Evolutionary conservation across 1,139 yeast species (phyloP), one percentile per base, ranked within the genome.

Genomic region (Debaryomyces subglobosus): DNA sequence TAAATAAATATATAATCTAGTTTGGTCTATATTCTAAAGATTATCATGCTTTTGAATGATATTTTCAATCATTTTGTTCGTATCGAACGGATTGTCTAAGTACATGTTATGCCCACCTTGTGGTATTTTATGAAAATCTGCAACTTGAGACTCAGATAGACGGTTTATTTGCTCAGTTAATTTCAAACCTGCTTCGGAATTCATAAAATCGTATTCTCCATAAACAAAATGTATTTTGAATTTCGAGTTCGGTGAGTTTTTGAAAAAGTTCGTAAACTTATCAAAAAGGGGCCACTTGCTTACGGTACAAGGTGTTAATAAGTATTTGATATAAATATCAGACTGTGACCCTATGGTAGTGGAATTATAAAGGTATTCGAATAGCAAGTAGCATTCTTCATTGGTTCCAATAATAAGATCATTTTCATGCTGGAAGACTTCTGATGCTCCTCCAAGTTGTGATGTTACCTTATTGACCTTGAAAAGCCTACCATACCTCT

Each of bases 161-260:
- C 54, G 43, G 39, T 72, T 65, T 48, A 84, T 63, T 34, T 65
- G 55, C 24, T 72, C 59, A 2, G 70, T 74, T 42, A 83, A 81
- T 48, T 78, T 76, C 8, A 67, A 58, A 0, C 96, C 97, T 0
- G 95, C 94, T 44, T 78, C 80, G 2, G 79, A 72, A 61, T 88
- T 87, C 97, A 91, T 91, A 79, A 94, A 91, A 63, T 91, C 97
- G 55, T 75, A 81, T 55, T 86, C 84, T 0, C 97, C 97, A 62
- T 90, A 91, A 34, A 89, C 64, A 67, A 91, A 75, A 57, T 81
- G 64, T 1, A 81, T 61, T 24, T 80, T 73, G 35, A 81, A 79
- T 69, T 60, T 29, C 32, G 33, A 42, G 27, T 12, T 37, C 33
- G 12, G 52, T 52, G 44, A 52, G 39, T 15, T 8, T 49, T 43